phyloP scores from a whole-genome alignment of 2,329 filamentous ascomycete species.

The Microdochium trichocladiopsis region DNA sequence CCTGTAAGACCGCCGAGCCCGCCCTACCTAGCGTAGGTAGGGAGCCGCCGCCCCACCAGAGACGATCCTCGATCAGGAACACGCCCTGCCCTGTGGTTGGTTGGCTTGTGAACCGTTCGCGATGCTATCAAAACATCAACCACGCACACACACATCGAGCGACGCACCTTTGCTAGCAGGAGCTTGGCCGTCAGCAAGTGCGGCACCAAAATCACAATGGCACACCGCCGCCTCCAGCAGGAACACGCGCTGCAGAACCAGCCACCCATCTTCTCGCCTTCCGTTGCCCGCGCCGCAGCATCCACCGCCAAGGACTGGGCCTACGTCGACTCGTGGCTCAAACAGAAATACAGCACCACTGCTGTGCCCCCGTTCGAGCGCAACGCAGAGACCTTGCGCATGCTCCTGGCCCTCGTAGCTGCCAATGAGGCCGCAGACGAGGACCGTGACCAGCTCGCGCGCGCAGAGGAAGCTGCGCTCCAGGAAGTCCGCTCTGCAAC shows the following conservation, averaged over 20 bases:
- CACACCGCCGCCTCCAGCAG: constrained; percentile 19
- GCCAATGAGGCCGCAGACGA: constrained; percentile 75
- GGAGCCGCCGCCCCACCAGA: background rate
- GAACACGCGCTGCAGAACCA: background rate
- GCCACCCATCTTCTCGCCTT: constrained; percentile 60
- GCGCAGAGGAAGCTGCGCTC: constrained; percentile 53
- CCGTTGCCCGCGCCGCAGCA: constrained; percentile 65
- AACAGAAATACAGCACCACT: constrained; percentile 52
- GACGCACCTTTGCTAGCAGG: too few species aligned
- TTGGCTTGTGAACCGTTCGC: too few species aligned
- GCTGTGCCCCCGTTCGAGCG: constrained; percentile 72
- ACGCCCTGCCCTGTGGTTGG: background rate
- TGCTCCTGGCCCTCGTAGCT: constrained; percentile 64
- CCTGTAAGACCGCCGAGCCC: too few species aligned
- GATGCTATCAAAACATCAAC: constrained; percentile 4
- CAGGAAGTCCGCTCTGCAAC: constrained; percentile 33
- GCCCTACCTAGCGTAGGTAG: too few species aligned
- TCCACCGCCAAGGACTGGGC: constrained; percentile 87
- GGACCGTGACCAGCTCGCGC: constrained; percentile 49
- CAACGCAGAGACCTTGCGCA: constrained; percentile 74
- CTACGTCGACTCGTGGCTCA: constrained; percentile 78
- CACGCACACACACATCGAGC: too few species aligned
- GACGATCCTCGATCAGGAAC: background rate
- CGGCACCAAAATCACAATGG: constrained; percentile 18
- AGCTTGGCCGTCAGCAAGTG: too few species aligned